These are phyloP conservation scores for Malassezia cuniculi DNA, from an alignment of 1,284 basidiomycete genomes.

Conservation along the genomic window DNA sequence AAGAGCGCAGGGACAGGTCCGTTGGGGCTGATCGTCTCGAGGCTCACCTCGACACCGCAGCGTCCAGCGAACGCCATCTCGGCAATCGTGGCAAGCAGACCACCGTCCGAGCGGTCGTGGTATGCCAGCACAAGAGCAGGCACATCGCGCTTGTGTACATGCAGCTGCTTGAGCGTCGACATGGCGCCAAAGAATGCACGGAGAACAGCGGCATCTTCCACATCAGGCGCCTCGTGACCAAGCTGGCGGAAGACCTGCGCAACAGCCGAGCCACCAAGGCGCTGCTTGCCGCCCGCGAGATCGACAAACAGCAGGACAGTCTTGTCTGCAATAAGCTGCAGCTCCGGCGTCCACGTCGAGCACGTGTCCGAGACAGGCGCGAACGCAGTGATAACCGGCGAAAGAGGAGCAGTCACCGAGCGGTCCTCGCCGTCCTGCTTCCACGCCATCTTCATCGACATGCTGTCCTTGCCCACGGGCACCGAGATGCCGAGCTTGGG, in stretches of 20 bases:
- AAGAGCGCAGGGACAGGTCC: conserved; percentile 56
- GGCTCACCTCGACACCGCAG: conserved; percentile 59
- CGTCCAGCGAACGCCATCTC: conserved; percentile 95
- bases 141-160: conserved; percentile 46
- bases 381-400: conserved; percentile 88
- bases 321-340: conserved; percentile 52
- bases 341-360: conserved; percentile 81
- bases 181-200: conserved; percentile 71
- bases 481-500: conserved; percentile 86
- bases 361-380: conserved; percentile 68
- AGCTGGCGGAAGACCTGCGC: conserved; percentile 91
- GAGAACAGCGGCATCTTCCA: conserved; percentile 62
- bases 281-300: conserved; percentile 66
- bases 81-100: conserved; percentile 74
- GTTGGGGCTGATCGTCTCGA: conserved; percentile 51
- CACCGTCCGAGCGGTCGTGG: conserved; percentile 95
- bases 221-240: conserved; percentile 74
- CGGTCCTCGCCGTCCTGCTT: conserved; percentile 51
- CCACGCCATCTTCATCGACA: conserved; percentile 99
- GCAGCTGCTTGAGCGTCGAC: conserved; percentile 54
- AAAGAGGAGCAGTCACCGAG: conserved; percentile 78
- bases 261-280: conserved; percentile 84
- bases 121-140: conserved; percentile 72
- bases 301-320: conserved; percentile 74
- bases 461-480: conserved; percentile 96